Conservation (phyloP, 768 basidiomycete species). For the Gymnopilus dilepis region DNA sequence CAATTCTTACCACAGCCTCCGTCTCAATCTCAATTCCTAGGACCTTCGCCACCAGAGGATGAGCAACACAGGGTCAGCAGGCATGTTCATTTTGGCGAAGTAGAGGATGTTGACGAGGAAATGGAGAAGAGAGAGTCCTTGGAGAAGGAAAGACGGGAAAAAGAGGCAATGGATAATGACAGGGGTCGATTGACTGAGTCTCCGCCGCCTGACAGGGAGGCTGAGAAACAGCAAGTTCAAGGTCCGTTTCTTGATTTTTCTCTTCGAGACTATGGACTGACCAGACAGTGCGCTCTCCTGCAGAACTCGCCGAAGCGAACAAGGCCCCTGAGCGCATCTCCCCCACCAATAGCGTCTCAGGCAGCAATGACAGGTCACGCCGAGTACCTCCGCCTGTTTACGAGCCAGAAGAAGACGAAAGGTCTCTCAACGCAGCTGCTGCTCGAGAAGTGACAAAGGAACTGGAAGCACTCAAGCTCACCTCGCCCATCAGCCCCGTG, state of each 20-base stretch:
- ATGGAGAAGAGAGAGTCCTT: conserved; percentile 32
- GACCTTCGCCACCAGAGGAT: conserved; percentile 11
- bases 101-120: conserved; percentile 44
- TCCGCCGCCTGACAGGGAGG: not conserved
- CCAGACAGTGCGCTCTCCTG: not conserved
- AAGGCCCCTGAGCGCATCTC: not conserved
- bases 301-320: not conserved
- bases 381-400: conserved; percentile 44
- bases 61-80: conserved; percentile 33
- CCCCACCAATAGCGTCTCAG: not conserved
- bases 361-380: not conserved
- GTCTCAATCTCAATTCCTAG: not conserved
- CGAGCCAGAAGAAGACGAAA: conserved; percentile 53
- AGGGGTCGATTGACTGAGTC: not conserved
- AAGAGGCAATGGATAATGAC: not conserved
- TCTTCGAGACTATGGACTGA: not conserved
- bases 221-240: not conserved
- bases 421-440: conserved; percentile 65
- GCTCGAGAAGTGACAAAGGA: conserved; percentile 72
- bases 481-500: conserved; percentile 24
- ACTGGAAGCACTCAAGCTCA: conserved; percentile 56
- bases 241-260: not conserved
- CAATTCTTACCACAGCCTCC: not conserved
- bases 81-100: conserved; percentile 51
- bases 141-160: conserved; percentile 20